phyloP scores from a whole-genome alignment of 352 stramenopile genomes.

The Pseudoperonospora humuli region DNA sequence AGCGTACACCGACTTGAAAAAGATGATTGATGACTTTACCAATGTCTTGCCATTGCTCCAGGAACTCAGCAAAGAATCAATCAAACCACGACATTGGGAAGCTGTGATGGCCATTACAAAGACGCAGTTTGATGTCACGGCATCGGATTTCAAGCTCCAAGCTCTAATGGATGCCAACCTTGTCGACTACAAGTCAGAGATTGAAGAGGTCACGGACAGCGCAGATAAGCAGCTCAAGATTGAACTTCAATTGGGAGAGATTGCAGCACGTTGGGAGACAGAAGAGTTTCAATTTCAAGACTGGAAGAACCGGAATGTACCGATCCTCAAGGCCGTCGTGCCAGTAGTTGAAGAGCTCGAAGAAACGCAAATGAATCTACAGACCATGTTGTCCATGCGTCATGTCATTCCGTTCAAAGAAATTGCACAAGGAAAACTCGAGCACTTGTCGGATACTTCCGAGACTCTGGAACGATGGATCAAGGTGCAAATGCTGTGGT shows the following conservation, averaged over 20 bases:
- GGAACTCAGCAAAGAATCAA: slow-evolving; percentile 95
- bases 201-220: slow-evolving; percentile 96
- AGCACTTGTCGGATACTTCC: slow-evolving; percentile 92
- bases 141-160: slow-evolving; percentile 93
- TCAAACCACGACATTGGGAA: slow-evolving; percentile 95
- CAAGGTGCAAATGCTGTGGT: slow-evolving; percentile 98
- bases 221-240: slow-evolving; percentile 98
- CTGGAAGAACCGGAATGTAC: slow-evolving; percentile 91
- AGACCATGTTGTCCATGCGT: slow-evolving; percentile 97
- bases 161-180: slow-evolving; percentile 93
- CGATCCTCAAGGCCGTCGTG: slow-evolving; percentile 94
- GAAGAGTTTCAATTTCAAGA: slow-evolving; percentile 95
- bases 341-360: slow-evolving; percentile 96
- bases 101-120: slow-evolving; percentile 93
- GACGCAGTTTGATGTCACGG: slow-evolving; percentile 90
- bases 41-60: slow-evolving; percentile 93
- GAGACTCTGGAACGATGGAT: slow-evolving; percentile 97
- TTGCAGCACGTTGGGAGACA: slow-evolving; percentile 89
- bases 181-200: slow-evolving; percentile 88
- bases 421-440: slow-evolving; percentile 90
- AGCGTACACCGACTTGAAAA: slow-evolving; percentile 94
- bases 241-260: slow-evolving; percentile 91
- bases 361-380: slow-evolving; percentile 96
- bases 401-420: slow-evolving; percentile 96
- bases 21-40: slow-evolving; percentile 97